These are phyloP conservation scores for Pythium volutum DNA, from an alignment of 352 stramenopile species.

Conservation along the genomic window DNA sequence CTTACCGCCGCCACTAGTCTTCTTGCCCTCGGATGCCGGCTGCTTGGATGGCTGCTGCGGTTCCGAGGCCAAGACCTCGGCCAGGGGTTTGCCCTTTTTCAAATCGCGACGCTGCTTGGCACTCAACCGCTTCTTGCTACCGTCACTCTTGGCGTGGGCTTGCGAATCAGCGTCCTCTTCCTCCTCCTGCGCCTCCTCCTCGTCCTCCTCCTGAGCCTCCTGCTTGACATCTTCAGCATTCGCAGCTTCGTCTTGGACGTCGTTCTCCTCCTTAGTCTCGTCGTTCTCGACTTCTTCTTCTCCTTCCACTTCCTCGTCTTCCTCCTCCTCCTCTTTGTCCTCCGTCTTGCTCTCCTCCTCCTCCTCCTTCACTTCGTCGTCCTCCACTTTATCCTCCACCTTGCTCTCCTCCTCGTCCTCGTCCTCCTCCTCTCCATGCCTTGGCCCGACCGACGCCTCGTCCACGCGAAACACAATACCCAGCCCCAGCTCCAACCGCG, in stretches of 20 bases:
- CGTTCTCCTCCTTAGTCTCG: not conserved
- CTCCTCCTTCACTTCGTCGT: conserved; percentile 19
- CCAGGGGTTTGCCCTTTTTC: conserved; percentile 50
- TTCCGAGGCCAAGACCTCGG: conserved; percentile 8
- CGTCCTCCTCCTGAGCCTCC: not conserved
- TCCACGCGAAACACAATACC: conserved; percentile 91
- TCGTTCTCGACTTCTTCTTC: not conserved
- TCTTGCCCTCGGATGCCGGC: not conserved
- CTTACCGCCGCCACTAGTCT: not conserved
- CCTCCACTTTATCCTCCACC: conserved; percentile 17
- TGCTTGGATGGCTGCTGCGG: conserved; percentile 6
- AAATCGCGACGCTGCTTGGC: conserved; percentile 77
- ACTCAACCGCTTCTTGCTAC: conserved; percentile 52
- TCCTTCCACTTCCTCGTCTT: conserved; percentile 8
- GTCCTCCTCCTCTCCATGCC: conserved; percentile 53
- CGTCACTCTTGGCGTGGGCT: conserved; percentile 18
- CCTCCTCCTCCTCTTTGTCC: not conserved
- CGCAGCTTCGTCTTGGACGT: not conserved
- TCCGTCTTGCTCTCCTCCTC: not conserved
- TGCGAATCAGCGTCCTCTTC: conserved; percentile 7
- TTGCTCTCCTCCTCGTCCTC: conserved; percentile 11
- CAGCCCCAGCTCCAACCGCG: conserved; percentile 89
- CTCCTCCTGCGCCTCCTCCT: not conserved
- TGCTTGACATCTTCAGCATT: not conserved
- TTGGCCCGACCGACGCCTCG: conserved; percentile 76